A percentile compares a stretch with the other conserved stretches of the same genome.
Evolutionary conservation across 2,329 filamentous ascomycete genomes (phyloP).

Genomic region (Pyricularia grisea): DNA sequence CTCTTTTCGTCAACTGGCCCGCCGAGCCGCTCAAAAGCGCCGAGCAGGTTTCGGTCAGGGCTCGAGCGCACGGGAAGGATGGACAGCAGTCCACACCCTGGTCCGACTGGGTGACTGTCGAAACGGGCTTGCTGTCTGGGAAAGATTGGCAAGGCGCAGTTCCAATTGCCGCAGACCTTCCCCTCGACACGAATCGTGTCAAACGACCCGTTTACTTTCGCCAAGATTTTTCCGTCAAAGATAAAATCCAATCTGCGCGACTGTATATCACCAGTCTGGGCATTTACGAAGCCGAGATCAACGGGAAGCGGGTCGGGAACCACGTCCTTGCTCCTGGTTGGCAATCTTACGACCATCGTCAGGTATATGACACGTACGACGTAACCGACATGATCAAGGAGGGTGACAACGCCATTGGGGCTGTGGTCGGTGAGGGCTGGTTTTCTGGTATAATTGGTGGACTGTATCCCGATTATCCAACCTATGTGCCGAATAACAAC

Average conservation of each 20-base stretch:
- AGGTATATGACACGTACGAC: slow-evolving; percentile 32
- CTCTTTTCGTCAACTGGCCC: slow-evolving; percentile 26
- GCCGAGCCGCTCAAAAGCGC: slow-evolving; percentile 8
- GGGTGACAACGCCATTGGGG: slow-evolving; percentile 17
- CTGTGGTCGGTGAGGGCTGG: slow-evolving; percentile 36
- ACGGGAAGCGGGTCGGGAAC: slow-evolving; percentile 20
- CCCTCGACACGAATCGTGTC: neutral
- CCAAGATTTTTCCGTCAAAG: slow-evolving; percentile 9
- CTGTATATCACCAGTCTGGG: slow-evolving; percentile 25
- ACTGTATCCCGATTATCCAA: no score
- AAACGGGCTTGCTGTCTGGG: slow-evolving; percentile 8
- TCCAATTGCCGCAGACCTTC: neutral
- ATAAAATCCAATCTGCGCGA: slow-evolving; percentile 11
- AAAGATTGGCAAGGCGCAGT: slow-evolving; percentile 8
- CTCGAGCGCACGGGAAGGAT: slow-evolving; percentile 5
- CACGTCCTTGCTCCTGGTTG: slow-evolving; percentile 28
- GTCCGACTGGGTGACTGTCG: slow-evolving; percentile 11
- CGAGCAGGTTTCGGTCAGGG: slow-evolving; percentile 9
- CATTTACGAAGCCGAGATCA: slow-evolving; percentile 24
- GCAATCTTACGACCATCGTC: slow-evolving; percentile 28
- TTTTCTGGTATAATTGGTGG: slow-evolving; percentile 23
- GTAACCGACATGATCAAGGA: slow-evolving; percentile 21
- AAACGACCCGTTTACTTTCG: slow-evolving; percentile 12
- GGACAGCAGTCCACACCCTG: slow-evolving; percentile 6
- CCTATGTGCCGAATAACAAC: no score